Percentiles rank a stretch among this genome's conserved stretches.
Conservation (phyloP, 2,329 filamentous ascomycete species). For the Clonostachys chloroleuca region DNA sequence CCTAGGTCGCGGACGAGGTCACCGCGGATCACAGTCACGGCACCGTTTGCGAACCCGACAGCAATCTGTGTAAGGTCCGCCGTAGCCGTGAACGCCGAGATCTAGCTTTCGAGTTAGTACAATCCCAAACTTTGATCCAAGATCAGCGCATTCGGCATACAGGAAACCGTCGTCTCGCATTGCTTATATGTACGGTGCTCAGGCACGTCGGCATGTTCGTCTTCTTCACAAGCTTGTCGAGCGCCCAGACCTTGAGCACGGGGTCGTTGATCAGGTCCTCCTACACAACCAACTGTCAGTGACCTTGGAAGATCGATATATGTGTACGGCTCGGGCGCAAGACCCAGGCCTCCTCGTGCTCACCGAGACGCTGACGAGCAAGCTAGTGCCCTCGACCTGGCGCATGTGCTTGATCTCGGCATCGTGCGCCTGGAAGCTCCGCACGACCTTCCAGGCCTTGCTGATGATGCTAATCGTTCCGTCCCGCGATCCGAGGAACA, state of each 20-base stretch:
- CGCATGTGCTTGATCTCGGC: conserved; percentile 83
- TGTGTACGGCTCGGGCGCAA: neutral
- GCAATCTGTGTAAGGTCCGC: conserved; percentile 90
- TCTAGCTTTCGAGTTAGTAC: conserved; percentile 32
- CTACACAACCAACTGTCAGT: conserved; percentile 21
- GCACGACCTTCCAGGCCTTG: conserved; percentile 79
- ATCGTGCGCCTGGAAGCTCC: conserved; percentile 84
- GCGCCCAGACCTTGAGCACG: conserved; percentile 92
- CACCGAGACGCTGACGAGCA: conserved; percentile 77
- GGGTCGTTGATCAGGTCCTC: conserved; percentile 89
- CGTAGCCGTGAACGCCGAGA: conserved; percentile 83
- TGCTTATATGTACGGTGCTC: conserved; percentile 80
- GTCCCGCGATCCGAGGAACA: conserved; percentile 84
- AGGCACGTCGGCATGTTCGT: conserved; percentile 84
- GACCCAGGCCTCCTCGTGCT: conserved; percentile 9
- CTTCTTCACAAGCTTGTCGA: conserved; percentile 93
- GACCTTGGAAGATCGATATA: neutral
- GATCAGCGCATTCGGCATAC: conserved; percentile 36
- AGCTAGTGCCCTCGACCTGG: conserved; percentile 81
- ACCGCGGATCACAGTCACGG: conserved; percentile 88
- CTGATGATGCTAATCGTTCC: conserved; percentile 86
- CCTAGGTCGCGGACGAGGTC: conserved; percentile 94
- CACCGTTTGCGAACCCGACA: conserved; percentile 92
- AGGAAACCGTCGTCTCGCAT: conserved; percentile 90
- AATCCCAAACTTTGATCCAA: neutral